Conservation (phyloP, 441 rosid species). For the Manihot esculenta region DNA sequence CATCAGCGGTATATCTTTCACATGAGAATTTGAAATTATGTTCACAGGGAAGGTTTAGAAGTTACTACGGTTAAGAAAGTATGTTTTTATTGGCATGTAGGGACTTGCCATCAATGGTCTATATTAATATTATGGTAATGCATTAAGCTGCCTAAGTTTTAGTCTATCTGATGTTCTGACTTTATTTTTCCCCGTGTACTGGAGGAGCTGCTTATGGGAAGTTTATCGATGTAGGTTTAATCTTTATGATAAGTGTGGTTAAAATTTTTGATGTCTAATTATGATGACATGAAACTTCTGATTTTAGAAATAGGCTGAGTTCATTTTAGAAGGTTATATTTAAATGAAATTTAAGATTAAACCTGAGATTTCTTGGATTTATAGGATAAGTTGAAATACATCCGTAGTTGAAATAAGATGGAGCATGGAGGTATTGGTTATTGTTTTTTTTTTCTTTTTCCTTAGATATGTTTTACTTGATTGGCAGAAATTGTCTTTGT, state of each 20-base stretch:
- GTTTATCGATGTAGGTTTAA: not conserved
- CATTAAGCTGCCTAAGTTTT: slow-evolving; percentile 2
- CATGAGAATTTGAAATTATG: slow-evolving; percentile 9
- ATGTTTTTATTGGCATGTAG: not conserved
- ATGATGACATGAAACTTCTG: not conserved
- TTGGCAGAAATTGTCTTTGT: slow-evolving; percentile 54
- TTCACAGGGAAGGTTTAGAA: not conserved
- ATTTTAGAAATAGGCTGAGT: not conserved
- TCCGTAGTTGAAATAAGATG: no score
- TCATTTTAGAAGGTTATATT: not conserved
- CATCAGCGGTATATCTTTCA: slow-evolving; percentile 48
- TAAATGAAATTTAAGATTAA: not conserved
- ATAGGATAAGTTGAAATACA: not conserved
- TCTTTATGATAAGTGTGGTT: not conserved
- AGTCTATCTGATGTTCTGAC: not conserved
- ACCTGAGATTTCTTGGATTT: not conserved
- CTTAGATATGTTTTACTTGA: slow-evolving; percentile 12
- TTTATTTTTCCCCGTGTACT: not conserved
- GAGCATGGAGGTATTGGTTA: not conserved
- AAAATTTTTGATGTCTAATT: not conserved
- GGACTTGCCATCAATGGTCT: not conserved
- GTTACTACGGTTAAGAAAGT: not conserved
- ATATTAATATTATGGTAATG: not conserved
- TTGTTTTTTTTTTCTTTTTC: not conserved
- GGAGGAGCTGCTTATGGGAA: not conserved